These are phyloP conservation scores for Antitrichia curtipendula DNA, from an alignment of 225 moss, liverwort and hornwort species.

Conservation along the genomic window DNA sequence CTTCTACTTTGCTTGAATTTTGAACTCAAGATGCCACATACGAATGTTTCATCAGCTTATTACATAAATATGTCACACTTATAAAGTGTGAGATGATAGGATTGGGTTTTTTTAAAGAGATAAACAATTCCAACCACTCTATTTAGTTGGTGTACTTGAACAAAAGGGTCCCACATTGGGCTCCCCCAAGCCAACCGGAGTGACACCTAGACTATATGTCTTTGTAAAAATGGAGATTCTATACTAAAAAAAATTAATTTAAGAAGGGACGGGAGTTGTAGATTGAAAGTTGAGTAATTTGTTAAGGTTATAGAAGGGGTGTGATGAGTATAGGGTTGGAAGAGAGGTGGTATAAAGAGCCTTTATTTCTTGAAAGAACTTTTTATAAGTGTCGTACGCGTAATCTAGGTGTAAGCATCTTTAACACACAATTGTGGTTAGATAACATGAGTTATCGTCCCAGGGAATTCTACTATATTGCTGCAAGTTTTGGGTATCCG, in stretches of 20 bases:
- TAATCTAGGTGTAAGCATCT: too few species aligned
- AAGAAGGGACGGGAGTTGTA: not conserved
- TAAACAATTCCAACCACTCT: not conserved
- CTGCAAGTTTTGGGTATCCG: too few species aligned
- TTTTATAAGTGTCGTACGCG: too few species aligned
- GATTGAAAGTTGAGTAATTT: not conserved
- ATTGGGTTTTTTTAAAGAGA: too few species aligned
- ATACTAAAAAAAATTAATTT: not conserved
- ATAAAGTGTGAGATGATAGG: not conserved
- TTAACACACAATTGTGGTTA: too few species aligned
- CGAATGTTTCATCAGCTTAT: not conserved
- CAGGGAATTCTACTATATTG: too few species aligned
- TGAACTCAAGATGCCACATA: fast-evolving
- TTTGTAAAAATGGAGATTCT: not conserved
- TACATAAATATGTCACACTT: not conserved
- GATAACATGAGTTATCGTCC: too few species aligned
- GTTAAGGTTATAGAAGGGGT: not conserved
- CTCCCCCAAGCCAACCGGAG: fast-evolving
- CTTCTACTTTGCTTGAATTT: not conserved
- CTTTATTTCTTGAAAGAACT: not conserved
- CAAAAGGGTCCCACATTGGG: fast-evolving
- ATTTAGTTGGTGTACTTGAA: not conserved
- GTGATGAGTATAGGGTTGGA: not conserved
- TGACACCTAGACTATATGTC: not conserved
- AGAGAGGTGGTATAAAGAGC: not conserved